phyloP scores from a whole-genome alignment of 306 rosid species.

The Ziziphus jujuba region DNA sequence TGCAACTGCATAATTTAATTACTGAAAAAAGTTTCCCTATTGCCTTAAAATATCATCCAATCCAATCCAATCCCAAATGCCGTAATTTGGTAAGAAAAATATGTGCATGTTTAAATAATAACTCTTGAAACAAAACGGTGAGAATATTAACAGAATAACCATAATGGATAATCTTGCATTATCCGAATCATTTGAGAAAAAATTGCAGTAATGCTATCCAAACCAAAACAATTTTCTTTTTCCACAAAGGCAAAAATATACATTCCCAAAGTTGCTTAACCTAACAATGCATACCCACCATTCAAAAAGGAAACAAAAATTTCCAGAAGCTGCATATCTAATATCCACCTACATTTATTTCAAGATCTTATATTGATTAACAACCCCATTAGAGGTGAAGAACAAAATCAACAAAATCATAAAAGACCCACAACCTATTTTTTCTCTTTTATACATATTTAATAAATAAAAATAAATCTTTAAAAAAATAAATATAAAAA shows the following conservation, averaged over 20 bases:
- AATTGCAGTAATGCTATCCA: too few relatives aligned
- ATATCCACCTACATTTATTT: background rate
- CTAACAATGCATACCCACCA: background rate
- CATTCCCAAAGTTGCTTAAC: too few relatives aligned
- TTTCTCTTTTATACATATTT: too few relatives aligned
- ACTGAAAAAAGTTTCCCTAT: background rate
- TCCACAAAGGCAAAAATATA: too few relatives aligned
- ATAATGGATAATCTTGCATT: too few relatives aligned
- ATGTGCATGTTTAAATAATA: background rate
- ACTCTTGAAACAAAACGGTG: too few relatives aligned
- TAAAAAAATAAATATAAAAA: background rate
- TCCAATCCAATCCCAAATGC: background rate
- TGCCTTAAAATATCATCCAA: background rate
- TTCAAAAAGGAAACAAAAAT: background rate
- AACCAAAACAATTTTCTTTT: too few relatives aligned
- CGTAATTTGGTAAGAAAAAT: background rate
- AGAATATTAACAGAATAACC: too few relatives aligned
- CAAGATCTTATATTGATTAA: background rate
- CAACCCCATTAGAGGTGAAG: background rate
- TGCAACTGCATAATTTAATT: too few relatives aligned
- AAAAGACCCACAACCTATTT: background rate
- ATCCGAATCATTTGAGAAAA: too few relatives aligned
- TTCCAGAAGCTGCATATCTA: background rate
- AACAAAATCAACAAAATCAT: background rate
- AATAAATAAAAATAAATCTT: background rate